A percentile compares a stretch with the other conserved stretches of the same genome.
These are phyloP conservation scores for Gnomoniopsis smithogilvyi DNA, from an alignment of 2,329 filamentous ascomycete genomes.

Conservation along the genomic window DNA sequence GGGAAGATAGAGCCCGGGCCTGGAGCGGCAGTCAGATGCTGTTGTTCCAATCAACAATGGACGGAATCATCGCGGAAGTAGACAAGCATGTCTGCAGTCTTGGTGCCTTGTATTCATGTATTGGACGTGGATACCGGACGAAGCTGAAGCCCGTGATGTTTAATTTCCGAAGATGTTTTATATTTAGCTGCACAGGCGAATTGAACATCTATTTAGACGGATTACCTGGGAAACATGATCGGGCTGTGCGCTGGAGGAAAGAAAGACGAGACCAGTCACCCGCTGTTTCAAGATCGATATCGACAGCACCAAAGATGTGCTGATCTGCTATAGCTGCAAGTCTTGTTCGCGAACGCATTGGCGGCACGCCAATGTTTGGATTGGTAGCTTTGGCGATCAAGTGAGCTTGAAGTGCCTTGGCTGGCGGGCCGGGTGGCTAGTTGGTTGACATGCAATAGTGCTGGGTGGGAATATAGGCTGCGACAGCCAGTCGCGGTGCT, in stretches of 20 bases:
- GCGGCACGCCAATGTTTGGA: not conserved
- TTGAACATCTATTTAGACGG: not conserved
- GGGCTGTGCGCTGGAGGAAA: not conserved
- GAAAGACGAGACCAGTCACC: not conserved
- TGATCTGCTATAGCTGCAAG: conserved; percentile 10
- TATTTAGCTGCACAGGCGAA: not conserved
- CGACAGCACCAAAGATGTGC: not conserved
- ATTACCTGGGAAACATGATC: not conserved
- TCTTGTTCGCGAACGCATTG: not conserved
- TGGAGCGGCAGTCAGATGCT: not conserved
- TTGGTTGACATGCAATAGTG: not conserved
- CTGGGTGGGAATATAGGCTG: not conserved
- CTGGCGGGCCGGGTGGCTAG: not conserved
- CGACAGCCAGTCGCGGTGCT: conserved; percentile 7
- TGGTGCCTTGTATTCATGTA: not conserved
- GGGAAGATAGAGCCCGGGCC: conserved; percentile 2
- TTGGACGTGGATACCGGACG: conserved; percentile 6
- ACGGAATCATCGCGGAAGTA: conserved; percentile 2
- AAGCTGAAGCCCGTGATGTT: conserved; percentile 3
- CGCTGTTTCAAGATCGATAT: conserved; percentile 8
- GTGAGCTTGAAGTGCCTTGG: not conserved
- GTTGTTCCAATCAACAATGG: not conserved
- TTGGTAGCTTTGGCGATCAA: not conserved
- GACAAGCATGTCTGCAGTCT: not conserved
- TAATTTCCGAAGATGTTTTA: not conserved